Conservation (phyloP, 192 early-diverging fungal genomes). For the Coemansia umbellata region DNA sequence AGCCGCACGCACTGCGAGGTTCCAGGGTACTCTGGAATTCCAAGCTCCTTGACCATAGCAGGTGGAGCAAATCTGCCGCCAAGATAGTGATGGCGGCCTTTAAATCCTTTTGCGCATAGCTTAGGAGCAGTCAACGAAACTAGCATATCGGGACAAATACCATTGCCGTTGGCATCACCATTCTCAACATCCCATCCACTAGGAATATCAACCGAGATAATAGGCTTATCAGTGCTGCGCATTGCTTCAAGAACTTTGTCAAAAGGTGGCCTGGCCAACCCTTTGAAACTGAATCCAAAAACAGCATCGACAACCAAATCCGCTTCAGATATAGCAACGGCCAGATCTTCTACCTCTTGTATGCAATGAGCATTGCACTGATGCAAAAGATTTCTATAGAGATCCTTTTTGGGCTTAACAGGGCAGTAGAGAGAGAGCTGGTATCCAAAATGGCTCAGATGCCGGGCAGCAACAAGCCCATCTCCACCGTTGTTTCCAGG, state of each 20-base stretch:
- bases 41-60: slow-evolving; percentile 62
- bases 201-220: slow-evolving; percentile 87
- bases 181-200: slow-evolving; percentile 92
- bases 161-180: slow-evolving; percentile 51
- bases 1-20: slow-evolving; percentile 67
- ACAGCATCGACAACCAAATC: slow-evolving; percentile 82
- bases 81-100: slow-evolving; percentile 72
- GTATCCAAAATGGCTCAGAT: slow-evolving; percentile 88
- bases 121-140: slow-evolving; percentile 94
- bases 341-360: slow-evolving; percentile 53
- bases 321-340: slow-evolving; percentile 32
- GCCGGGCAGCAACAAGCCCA: slow-evolving; percentile 90
- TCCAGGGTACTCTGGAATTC: slow-evolving; percentile 68
- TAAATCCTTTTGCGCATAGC: slow-evolving; percentile 63
- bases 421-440: slow-evolving; percentile 76
- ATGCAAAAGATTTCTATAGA: slow-evolving; percentile 67
- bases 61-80: slow-evolving; percentile 89
- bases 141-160: slow-evolving; percentile 75
- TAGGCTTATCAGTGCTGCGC: slow-evolving; percentile 27
- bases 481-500: slow-evolving; percentile 98
- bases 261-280: slow-evolving; percentile 74
- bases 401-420: slow-evolving; percentile 66
- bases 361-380: slow-evolving; percentile 71
- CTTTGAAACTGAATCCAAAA: slow-evolving; percentile 91
- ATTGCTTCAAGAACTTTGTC: slow-evolving; percentile 14